Base-by-base conservation (phyloP, 129 eudicot genomes). In the Centrapalus pauciflorus region DNA sequence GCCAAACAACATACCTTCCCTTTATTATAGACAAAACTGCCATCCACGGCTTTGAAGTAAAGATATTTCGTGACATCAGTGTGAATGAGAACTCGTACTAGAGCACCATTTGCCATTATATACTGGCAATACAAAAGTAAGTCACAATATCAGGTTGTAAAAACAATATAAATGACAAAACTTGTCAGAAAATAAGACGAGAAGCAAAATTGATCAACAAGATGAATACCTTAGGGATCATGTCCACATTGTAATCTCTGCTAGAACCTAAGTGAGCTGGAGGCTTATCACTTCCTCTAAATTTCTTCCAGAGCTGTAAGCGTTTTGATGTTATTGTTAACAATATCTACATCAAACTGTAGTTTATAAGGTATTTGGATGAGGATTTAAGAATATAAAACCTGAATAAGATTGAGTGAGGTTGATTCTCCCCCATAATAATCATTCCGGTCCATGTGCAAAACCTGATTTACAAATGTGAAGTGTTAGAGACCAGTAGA, bases 361-460 rank as follows among this genome's bases (percentile, higher is more conserved):
- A 71, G 5, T 12, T 55, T 29, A 45, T 20, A 30, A 7, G 21
- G 24, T 21, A 9, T 45, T 27, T 24, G 67, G 12, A 64, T 43
- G 45, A 38, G 9, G 45, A 13, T 52, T 49, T 69, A 30, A 55
- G 9, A 28, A 43, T 11, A 57, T 38, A 32, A 32, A 69, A 92
- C 96, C 98, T 92, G 98, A 69, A 81, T 78, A 54, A 92, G 96
- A 66, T 92, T 92, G 35, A 92, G 98, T 12, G 98, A 92, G 60
- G 96, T 92, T 29, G 98, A 85, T 78, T 91, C 97, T 76, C 97
- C 97, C 34, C 97, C 97, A 77, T 91, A 91, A 56, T 91, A 91
- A 77, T 92, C 98, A 72, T 92, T 92, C 65, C 98, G 81, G 77
- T 92, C 98, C 98, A 92, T 92, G 76, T 92, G 98, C 73, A 92